These are phyloP conservation scores for Lactarius psammicola DNA, from an alignment of 768 basidiomycete genomes.

Conservation along the genomic window DNA sequence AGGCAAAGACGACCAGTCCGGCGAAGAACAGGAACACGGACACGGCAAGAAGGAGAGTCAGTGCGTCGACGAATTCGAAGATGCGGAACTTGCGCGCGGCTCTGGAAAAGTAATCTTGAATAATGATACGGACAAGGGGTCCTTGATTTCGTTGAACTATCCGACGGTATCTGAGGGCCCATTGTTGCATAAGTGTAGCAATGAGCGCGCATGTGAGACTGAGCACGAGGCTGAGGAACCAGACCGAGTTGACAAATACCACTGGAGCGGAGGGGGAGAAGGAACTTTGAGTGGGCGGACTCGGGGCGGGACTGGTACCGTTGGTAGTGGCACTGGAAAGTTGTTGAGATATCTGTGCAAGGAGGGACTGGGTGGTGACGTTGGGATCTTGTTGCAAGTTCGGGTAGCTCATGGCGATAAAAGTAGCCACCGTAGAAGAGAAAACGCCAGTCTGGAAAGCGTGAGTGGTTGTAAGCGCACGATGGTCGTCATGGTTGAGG, in stretches of 20 bases:
- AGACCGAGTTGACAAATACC: not conserved
- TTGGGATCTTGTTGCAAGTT: too few species aligned
- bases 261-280: too few species aligned
- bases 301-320: too few species aligned
- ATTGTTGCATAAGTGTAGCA: constrained; percentile 7
- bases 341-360: too few species aligned
- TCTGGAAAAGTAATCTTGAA: constrained; percentile 34
- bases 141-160: not conserved
- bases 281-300: too few species aligned
- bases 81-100: constrained; percentile 42
- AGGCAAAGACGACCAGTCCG: constrained; percentile 4
- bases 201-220: not conserved
- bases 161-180: not conserved
- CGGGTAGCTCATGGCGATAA: too few species aligned
- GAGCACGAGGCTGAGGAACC: constrained; percentile 3
- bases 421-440: too few species aligned
- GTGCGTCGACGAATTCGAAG: constrained; percentile 40
- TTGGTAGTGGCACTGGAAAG: too few species aligned
- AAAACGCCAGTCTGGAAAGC: too few species aligned
- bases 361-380: too few species aligned
- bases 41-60: constrained; percentile 23
- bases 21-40: not conserved
- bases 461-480: too few species aligned
- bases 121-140: not conserved
- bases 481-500: too few species aligned